These are phyloP conservation scores for Phoma herbarum DNA, from an alignment of 2,329 filamentous ascomycete species.

Conservation along the genomic window DNA sequence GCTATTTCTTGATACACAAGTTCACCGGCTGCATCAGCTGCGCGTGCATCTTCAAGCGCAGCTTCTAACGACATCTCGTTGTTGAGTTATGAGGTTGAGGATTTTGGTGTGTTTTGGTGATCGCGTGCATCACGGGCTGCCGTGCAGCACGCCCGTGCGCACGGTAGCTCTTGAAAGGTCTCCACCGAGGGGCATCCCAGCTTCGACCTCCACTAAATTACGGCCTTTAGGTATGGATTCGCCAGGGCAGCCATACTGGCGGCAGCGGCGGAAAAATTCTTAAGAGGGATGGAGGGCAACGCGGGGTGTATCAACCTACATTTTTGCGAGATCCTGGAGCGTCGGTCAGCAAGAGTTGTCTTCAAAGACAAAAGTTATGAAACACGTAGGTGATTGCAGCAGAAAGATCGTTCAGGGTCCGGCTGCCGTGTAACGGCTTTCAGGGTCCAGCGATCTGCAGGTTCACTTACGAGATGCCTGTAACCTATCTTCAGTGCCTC, in stretches of 20 bases:
- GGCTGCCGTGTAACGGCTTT: slow-evolving; percentile 5
- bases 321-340: slow-evolving; percentile 50
- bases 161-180: slow-evolving; percentile 28
- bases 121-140: no score
- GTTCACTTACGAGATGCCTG: slow-evolving; percentile 41
- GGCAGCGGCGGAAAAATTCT: slow-evolving; percentile 3
- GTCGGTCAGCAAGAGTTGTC: slow-evolving; percentile 2
- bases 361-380: background rate
- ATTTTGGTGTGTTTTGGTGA: no score
- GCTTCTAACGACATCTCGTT: no score
- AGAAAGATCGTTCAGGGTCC: slow-evolving; percentile 1
- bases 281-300: background rate
- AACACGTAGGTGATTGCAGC: background rate
- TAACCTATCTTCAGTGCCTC: slow-evolving; percentile 48
- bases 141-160: no score
- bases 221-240: background rate
- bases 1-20: no score
- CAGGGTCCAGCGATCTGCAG: slow-evolving; percentile 6
- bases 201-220: slow-evolving; percentile 18
- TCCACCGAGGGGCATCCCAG: slow-evolving; percentile 31
- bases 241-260: background rate
- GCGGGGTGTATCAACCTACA: slow-evolving; percentile 32
- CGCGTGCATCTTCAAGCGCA: no score
- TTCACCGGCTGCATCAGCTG: no score
- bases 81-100: no score